phyloP scores from a whole-genome alignment of 1,284 basidiomycete species.

The Ustilago bromivora region DNA sequence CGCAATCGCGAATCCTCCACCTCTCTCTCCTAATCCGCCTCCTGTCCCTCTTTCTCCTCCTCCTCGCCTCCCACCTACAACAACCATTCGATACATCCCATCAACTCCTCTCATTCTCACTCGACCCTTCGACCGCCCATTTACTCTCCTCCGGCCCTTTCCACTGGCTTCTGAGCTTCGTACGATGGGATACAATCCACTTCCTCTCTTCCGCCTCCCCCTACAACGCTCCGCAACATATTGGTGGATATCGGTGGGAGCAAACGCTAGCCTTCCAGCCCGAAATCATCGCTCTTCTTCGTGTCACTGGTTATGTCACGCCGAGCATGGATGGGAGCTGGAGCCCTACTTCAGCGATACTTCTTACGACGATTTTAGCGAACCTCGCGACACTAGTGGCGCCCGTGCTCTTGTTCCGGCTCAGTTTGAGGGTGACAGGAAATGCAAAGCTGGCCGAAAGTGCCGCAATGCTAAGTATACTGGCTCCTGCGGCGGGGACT shows the following conservation, averaged over 20 bases:
- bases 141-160: constrained; percentile 16
- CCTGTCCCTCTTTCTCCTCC: constrained; percentile 24
- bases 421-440: constrained; percentile 60
- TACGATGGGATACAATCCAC: constrained; percentile 93
- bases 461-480: constrained; percentile 77
- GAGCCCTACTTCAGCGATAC: constrained; percentile 45
- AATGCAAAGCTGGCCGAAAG: constrained; percentile 76
- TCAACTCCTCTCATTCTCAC: constrained; percentile 39
- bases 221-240: not conserved
- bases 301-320: constrained; percentile 31
- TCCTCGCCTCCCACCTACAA: constrained; percentile 29
- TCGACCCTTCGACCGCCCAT: constrained; percentile 19
- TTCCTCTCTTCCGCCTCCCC: constrained; percentile 72
- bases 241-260: constrained; percentile 77
- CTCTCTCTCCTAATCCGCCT: constrained; percentile 29
- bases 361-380: constrained; percentile 40
- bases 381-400: constrained; percentile 71
- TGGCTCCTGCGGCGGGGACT: constrained; percentile 81
- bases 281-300: constrained; percentile 70
- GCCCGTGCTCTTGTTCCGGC: constrained; percentile 73
- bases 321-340: constrained; percentile 34
- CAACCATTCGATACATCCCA: constrained; percentile 62
- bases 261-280: constrained; percentile 90
- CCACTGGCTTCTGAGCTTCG: constrained; percentile 55
- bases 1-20: constrained; percentile 20